phyloP scores from a whole-genome alignment of 441 rosid genomes.

The Adansonia grandidieri region DNA sequence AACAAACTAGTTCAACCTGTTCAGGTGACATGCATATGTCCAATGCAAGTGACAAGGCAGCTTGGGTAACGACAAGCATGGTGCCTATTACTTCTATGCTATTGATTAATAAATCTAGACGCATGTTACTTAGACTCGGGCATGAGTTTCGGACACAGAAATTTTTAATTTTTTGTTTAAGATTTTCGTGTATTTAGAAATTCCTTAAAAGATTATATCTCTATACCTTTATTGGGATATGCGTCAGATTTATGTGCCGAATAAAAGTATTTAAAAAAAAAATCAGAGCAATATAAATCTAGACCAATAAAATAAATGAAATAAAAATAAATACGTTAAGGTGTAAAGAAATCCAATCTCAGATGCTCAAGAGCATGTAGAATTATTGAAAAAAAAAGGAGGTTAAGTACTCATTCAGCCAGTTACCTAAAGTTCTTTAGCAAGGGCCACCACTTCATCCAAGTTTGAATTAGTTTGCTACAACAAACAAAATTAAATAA shows the following conservation, averaged over 20 bases:
- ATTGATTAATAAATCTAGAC: neutral
- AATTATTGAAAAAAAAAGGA: neutral
- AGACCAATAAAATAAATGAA: neutral
- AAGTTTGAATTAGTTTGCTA: constrained; percentile 89
- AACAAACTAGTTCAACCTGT: neutral
- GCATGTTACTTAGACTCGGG: too few relatives aligned
- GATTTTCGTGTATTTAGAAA: too few relatives aligned
- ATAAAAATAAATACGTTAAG: neutral
- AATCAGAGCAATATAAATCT: too few relatives aligned
- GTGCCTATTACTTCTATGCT: neutral
- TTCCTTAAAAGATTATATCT: too few relatives aligned
- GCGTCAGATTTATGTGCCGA: too few relatives aligned
- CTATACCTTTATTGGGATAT: too few relatives aligned
- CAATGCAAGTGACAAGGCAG: neutral
- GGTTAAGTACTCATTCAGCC: neutral
- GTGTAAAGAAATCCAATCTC: neutral
- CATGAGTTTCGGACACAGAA: too few relatives aligned
- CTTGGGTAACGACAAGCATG: neutral
- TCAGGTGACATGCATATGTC: neutral
- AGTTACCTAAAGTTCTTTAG: constrained; percentile 84
- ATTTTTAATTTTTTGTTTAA: too few relatives aligned
- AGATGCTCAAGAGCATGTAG: neutral
- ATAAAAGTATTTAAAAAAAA: too few relatives aligned
- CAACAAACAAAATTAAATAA: constrained; percentile 18
- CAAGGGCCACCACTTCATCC: constrained; percentile 92